Percentiles rank a stretch among this genome's conserved stretches.
Evolutionary conservation across 2,329 filamentous ascomycete species (phyloP).

Genomic region (Venturia carpophila): DNA sequence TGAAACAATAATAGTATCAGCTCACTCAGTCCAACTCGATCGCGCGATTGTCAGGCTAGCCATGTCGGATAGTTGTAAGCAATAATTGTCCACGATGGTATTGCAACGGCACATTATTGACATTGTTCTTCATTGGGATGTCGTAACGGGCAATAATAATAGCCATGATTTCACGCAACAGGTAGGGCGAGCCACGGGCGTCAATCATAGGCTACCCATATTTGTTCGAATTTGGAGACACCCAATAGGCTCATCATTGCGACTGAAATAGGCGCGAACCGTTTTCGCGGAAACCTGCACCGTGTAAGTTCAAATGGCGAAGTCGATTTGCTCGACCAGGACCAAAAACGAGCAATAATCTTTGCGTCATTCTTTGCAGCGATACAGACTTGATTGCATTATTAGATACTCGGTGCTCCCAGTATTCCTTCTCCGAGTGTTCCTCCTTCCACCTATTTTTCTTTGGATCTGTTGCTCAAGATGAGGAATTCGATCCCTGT

Average conservation of each 20-base stretch:
- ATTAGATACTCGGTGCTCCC: background rate
- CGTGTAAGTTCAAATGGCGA: background rate
- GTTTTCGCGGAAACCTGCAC: background rate
- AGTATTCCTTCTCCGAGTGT: background rate
- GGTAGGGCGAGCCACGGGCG: background rate
- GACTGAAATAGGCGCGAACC: background rate
- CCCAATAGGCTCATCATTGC: background rate
- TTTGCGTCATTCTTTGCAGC: background rate
- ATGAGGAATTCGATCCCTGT: background rate
- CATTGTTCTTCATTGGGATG: background rate
- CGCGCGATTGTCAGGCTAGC: too few relatives aligned
- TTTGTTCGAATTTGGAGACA: background rate
- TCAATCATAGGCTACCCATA: background rate
- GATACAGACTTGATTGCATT: background rate
- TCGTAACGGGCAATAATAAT: background rate
- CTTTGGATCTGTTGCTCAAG: background rate
- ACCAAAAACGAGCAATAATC: background rate
- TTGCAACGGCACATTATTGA: too few relatives aligned
- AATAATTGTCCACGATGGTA: too few relatives aligned
- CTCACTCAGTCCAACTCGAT: too few relatives aligned
- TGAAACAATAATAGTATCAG: too few relatives aligned
- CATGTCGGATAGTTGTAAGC: too few relatives aligned
- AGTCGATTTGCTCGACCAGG: background rate
- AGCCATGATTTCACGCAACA: background rate
- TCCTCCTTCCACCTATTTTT: background rate